phyloP scores from a whole-genome alignment of 306 rosid species.

The Boehmeria nivea region DNA sequence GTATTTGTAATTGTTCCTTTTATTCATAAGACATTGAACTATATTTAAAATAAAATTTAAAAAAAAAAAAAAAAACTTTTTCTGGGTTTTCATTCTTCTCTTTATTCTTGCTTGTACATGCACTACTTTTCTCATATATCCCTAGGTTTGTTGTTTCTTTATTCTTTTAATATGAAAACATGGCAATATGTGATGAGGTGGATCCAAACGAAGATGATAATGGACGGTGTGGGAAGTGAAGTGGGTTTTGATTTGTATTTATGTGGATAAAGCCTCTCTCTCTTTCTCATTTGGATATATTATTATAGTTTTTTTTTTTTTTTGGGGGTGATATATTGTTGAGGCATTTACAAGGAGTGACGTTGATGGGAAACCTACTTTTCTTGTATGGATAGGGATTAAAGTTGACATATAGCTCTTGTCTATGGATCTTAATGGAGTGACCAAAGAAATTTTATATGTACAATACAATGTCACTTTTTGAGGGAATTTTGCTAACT shows the following conservation, averaged over 20 bases:
- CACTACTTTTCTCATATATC: background rate
- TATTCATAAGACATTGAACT: background rate
- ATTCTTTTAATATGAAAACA: background rate
- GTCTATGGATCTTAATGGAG: no score
- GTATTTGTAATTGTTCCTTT: constrained; percentile 2
- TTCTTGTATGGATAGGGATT: constrained; percentile 1
- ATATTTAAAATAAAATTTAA: no score
- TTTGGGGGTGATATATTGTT: background rate
- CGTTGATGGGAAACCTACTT: constrained; percentile 4
- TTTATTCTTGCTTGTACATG: background rate
- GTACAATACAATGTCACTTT: background rate
- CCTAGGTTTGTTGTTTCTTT: background rate
- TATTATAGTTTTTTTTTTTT: background rate
- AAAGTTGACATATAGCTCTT: background rate
- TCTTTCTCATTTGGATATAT: background rate
- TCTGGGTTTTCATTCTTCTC: background rate
- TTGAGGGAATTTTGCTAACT: background rate
- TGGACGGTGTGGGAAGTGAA: constrained; percentile 5
- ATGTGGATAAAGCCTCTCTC: no score
- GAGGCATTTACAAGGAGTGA: background rate
- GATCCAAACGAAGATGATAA: background rate
- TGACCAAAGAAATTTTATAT: no score
- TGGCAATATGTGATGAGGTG: background rate
- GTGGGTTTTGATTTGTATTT: no score
- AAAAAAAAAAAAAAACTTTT: no score